A percentile compares a stretch with the other conserved stretches of the same genome.
phyloP scores from a whole-genome alignment of 306 rosid species.

The Cicer judaicum region DNA sequence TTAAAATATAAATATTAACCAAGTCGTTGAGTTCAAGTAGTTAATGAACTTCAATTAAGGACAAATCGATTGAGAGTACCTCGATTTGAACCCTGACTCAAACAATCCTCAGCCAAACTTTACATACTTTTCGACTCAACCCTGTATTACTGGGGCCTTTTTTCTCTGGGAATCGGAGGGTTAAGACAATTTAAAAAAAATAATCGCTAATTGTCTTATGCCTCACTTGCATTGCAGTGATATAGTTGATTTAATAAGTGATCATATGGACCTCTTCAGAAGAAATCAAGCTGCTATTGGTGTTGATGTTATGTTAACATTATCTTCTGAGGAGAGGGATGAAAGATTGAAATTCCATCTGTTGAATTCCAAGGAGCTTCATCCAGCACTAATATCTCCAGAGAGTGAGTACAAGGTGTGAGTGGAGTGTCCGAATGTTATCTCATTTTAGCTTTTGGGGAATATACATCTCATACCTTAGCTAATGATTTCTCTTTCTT shows the following conservation, averaged over 20 bases:
- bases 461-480: slow-evolving; percentile 44
- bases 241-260: slow-evolving; percentile 80
- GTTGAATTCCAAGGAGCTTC: slow-evolving; percentile 90
- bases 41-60: no score
- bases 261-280: slow-evolving; percentile 94
- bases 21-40: no score
- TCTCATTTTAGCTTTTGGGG: slow-evolving; percentile 38
- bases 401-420: slow-evolving; percentile 99
- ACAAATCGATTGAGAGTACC: no score
- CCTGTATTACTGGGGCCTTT: no score
- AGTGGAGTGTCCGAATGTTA: slow-evolving; percentile 68
- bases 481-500: slow-evolving; percentile 46
- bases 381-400: slow-evolving; percentile 92
- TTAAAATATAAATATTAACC: no score
- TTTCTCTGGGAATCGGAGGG: no score
- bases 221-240: slow-evolving; percentile 72
- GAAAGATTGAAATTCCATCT: slow-evolving; percentile 91
- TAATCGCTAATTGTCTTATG: slow-evolving; percentile 24
- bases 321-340: slow-evolving; percentile 95
- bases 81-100: no score
- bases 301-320: slow-evolving; percentile 83
- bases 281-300: slow-evolving; percentile 96
- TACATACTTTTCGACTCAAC: no score
- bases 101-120: no score
- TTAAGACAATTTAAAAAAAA: not conserved